Base-by-base conservation (phyloP, 1,284 basidiomycete genomes). In the Malassezia equina region DNA sequence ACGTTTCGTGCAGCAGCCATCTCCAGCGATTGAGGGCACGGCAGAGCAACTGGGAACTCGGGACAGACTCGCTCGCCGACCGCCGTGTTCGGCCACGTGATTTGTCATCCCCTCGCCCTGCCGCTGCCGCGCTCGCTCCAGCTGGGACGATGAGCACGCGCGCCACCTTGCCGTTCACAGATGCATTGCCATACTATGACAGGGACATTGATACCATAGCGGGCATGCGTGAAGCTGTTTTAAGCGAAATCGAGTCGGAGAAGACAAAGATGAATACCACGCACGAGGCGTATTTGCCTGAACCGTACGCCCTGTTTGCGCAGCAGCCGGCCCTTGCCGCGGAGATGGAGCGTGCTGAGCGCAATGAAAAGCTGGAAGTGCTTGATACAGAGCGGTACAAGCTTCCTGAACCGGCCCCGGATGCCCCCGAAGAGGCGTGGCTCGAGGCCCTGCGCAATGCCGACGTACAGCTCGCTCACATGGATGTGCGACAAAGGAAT, bases 161-260 rank as follows among this genome's bases (percentile, higher is more conserved):
- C 9, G 36, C 36, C 17, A 43, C 17, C 21, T 24, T 64, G 21
- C 55, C 59, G 19, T 27, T 56, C 19, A 57, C 62, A 3, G 90
- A 94, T 76, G 87, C 89, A 21, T 80, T 94, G 55, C 89, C 91
- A 12, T 95, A 95, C 77, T 90, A 88, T 69, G 91, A 96, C 78
- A 86, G 88, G 71, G 90, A 95, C 68, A 79, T 91, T 43, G 87
- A 91, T 59, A 80, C 80, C 51, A 81, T 83, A 58, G 85, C 87
- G 3, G 76, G 82, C 54, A 77, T 86, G 57, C 82, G 81, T 66
- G 80, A 83, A 65, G 83, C 83, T 65, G 86, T 89, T 12, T 83
- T 85, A 55, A 79, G 79, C 58, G 84, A 86, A 71, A 77, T 88
- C 47, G 83, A 83, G 25, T 79, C 80, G 19, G 82, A 87, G 71